Evolutionary conservation across 2,329 filamentous ascomycete species (phyloP), one percentile per base, ranked within the genome.

Genomic region (Hyphodiscus sp.): DNA sequence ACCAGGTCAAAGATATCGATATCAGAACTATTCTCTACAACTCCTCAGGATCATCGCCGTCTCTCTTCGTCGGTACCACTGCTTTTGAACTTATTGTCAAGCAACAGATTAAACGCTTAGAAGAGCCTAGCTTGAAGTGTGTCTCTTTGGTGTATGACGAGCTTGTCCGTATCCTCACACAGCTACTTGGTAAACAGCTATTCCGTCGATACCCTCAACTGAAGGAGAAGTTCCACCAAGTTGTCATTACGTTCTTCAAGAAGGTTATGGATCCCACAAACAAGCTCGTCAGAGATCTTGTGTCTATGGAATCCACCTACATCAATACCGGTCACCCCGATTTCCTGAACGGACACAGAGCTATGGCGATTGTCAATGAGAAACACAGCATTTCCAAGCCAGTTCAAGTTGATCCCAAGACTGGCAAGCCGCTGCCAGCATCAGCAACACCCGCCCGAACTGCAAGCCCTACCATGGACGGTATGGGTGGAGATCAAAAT

Each of bases 31-130:
- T 96, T 57, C 81, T 99, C 9, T 95, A 95, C 82, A 99, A 99
- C 81, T 97, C 94, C 20, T 97, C 94, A n/a, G 94, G 94, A 68
- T 94, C 94, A 29, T 96, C 92, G 1, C 94, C 94, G 0, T 92
- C 94, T 1, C 82, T 99, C 8, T 99, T 99, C 68, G 94, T 99
- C 29, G 94, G 94, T 52, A 97, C 94, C 8, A 95, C 89, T 7
- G 94, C 94, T n/a, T 99, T 99, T 65, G 94, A 99, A 73, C 78
- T 96, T 61, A 96, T 99, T 63, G 92, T 97, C 62, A 99, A 97
- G 80, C 90, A 96, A 71, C 91, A 99, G 71, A 99, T 99, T 73
- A 95, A 89, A 80, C 83, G 94, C 53, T 73, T 99, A 50, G 94
- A 99, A 72, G 94, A 99, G 57, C 95, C 94, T 41, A 96, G 91